phyloP scores from a whole-genome alignment of 345 rosid species.

The Eucalyptus curtisii region DNA sequence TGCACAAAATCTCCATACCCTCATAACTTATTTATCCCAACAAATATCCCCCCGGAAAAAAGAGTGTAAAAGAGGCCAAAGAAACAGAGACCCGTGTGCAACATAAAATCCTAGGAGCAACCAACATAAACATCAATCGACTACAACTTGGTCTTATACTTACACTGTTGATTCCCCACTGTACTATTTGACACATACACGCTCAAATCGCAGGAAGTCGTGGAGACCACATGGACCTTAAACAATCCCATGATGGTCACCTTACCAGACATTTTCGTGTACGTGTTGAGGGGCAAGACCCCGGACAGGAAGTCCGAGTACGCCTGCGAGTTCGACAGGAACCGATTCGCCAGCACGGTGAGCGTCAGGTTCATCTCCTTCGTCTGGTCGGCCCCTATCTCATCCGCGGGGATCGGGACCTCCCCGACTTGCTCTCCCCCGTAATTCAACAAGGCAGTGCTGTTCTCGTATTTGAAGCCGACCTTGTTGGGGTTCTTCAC shows the following conservation, averaged over 20 bases:
- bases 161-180: conserved; percentile 42
- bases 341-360: conserved; percentile 54
- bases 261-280: conserved; percentile 43
- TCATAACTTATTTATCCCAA: neutral
- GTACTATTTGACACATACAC: conserved; percentile 25
- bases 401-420: conserved; percentile 47
- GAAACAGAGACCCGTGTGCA: neutral
- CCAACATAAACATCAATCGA: neutral
- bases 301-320: conserved; percentile 21
- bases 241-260: conserved; percentile 33
- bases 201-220: conserved; percentile 38
- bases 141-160: conserved; percentile 45
- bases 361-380: conserved; percentile 39
- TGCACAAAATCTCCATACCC: neutral
- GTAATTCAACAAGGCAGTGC: conserved; percentile 44
- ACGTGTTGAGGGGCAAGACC: conserved; percentile 23
- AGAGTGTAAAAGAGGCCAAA: neutral
- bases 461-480: conserved; percentile 33
- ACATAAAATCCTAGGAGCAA: neutral
- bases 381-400: conserved; percentile 31
- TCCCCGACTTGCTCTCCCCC: conserved; percentile 46
- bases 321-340: conserved; percentile 24
- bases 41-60: neutral
- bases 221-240: conserved; percentile 25
- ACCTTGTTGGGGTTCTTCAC: conserved; percentile 65